Base-by-base conservation (phyloP, 2,329 filamentous ascomycete species). In the Huntiella omanensis region DNA sequence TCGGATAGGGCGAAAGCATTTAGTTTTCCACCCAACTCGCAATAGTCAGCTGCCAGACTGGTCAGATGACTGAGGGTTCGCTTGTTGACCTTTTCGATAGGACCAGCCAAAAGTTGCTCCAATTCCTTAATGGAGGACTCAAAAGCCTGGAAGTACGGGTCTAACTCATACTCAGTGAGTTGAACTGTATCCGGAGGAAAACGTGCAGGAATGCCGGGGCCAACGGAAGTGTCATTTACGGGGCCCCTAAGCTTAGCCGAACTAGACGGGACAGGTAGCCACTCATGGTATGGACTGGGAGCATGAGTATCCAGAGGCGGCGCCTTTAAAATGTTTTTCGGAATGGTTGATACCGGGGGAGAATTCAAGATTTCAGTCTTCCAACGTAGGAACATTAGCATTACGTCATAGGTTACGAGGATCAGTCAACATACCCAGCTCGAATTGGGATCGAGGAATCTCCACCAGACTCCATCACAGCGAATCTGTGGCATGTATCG, bases 1-100 rank as follows among this genome's bases (percentile, higher is more conserved):
- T 98, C 91, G 0, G 87, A 95, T 1, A 98, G 69, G 0, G 92
- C 92, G 61, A 98, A 98, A 1, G 83, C 91, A 56, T 98, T 98
- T 61, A 91, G 96, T 51, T 86, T 75, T n/a, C 87, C 91, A 5
- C 91, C 91, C 6, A 98, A 70, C 57, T 98, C 91, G 54, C 86
- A 85, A 50, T 96, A 71, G 58, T 98, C 91, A 4, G 85, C 73
- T 2, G 85, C 85, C 42, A 95, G 67, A 4, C 81, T 77, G 11
- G 83, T 83, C 7, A 96, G 63, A 56, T 98, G 91, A 50, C 77
- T 83, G 5, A 98, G 66, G 4, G 87, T 86, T 33, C 91, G 75
- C 32, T 88, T 77, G 56, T 96, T 98, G 51, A 95, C 86, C 60
- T 93, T 95, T 59, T 98, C 92, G 68, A 98, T 94, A 4, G 85